Evolutionary conservation across 2,329 filamentous ascomycete genomes (phyloP), one percentile per base, ranked within the genome.

Genomic region (Aspergillus pseudonomiae): DNA sequence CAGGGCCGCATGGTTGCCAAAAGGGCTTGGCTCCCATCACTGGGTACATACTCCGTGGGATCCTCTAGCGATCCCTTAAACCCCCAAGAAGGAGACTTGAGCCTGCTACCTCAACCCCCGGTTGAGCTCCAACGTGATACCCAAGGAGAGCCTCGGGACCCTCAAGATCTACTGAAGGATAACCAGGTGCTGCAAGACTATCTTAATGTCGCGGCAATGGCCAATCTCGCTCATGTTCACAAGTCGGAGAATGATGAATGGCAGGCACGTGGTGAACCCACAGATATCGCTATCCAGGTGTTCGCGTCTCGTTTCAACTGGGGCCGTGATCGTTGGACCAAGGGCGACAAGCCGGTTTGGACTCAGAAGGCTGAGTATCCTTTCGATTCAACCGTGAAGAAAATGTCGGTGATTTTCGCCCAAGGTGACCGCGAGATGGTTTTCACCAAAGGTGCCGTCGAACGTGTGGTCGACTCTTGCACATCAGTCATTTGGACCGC

Each of bases 261-360:
- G 89, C 82, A 86, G 61, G 87, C 86, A 32, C 85, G 87, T 55
- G 89, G 88, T 48, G 88, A 90, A 67, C 88, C 88, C 0, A 91
- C 89, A 1, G 90, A 92, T 69, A 90, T 92, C 64, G 89, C 90
- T 1, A 90, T 92, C 53, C 89, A 92, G 68, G 90, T 92, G 0
- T 91, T 92, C 71, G 88, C 89, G 10, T 86, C 85, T 48, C 86
- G 90, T 14, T 92, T 92, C 73, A 80, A 86, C 61, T 87, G 86
- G 82, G 88, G 88, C 64, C 82, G 85, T 10, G 79, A 83, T 19
- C 78, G 79, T 10, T 83, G 85, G 67, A 83, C 82, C 0, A 78
- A 80, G 14, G 85, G 83, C 2, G 79, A 85, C 1, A 77, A 77
- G 4, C 79, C 84, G 0, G 70, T 80, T 32, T 89, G 86, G 86